phyloP scores from a whole-genome alignment of 306 rosid species.

The Cicer pinnatifidum region DNA sequence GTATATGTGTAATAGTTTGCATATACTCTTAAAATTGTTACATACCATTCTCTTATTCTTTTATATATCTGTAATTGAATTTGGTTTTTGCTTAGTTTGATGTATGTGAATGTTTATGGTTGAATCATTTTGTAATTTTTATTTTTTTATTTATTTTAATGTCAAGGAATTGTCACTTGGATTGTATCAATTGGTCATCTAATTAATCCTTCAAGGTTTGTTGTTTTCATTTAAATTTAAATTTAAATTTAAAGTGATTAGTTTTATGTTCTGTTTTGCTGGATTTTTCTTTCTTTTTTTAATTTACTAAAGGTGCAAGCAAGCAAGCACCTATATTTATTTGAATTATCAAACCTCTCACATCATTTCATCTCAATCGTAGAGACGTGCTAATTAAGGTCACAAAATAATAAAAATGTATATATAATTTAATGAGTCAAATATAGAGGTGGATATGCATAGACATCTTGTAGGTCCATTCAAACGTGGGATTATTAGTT shows the following conservation, averaged over 20 bases:
- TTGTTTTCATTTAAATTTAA: constrained; percentile 8
- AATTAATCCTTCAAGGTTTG: background rate
- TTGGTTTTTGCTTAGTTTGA: constrained; percentile 29
- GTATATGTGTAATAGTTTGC: constrained; percentile 46
- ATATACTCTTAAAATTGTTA: constrained; percentile 45
- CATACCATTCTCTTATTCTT: constrained; percentile 46
- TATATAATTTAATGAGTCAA: background rate
- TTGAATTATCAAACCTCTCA: background rate
- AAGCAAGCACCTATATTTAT: background rate
- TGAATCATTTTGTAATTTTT: constrained; percentile 43
- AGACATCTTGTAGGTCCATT: background rate
- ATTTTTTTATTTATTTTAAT: constrained; percentile 19
- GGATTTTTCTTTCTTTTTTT: constrained; percentile 17
- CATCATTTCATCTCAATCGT: constrained; percentile 16
- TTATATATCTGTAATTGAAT: constrained; percentile 39
- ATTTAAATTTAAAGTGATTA: background rate
- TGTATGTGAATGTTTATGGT: constrained; percentile 43
- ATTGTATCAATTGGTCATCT: constrained; percentile 26
- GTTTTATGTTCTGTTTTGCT: constrained; percentile 27
- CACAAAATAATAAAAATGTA: constrained; percentile 4
- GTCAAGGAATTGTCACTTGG: constrained; percentile 41
- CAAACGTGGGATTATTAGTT: background rate
- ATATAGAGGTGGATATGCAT: background rate
- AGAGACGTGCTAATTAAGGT: constrained; percentile 29
- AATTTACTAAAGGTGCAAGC: background rate